Conservation (phyloP, 208 protist species). For the Leishmania lainsoni region DNA sequence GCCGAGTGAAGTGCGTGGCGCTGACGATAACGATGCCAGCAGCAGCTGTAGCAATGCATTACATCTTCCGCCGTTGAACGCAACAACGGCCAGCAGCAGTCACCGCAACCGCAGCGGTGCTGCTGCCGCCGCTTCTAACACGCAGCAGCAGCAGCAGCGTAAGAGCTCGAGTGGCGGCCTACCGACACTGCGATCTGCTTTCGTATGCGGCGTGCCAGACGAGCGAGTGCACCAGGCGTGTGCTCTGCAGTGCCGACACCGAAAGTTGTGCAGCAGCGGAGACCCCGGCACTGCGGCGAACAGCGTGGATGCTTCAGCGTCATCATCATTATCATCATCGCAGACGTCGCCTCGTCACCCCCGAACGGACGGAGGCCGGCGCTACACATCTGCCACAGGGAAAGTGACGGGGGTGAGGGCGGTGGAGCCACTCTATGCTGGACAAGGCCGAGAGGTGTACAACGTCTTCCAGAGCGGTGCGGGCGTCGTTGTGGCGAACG, state of each 20-base stretch:
- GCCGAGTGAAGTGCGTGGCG: neutral
- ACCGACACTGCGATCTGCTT: neutral
- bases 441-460: constrained; percentile 1
- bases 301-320: neutral
- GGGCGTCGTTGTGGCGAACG: neutral
- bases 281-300: neutral
- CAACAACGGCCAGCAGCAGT: neutral
- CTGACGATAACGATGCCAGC: neutral
- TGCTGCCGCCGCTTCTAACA: neutral
- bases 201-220: neutral
- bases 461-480: neutral
- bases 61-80: neutral
- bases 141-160: neutral
- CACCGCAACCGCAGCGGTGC: neutral
- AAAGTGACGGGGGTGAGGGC: neutral
- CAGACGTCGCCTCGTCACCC: neutral
- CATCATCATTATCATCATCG: neutral
- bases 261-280: neutral
- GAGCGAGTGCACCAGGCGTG: neutral
- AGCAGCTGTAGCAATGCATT: neutral
- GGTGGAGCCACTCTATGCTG: constrained; percentile 8
- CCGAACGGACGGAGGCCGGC: neutral
- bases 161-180: neutral
- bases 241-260: neutral
- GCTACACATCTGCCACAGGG: neutral